Base-by-base conservation (phyloP, 108 stramenopile species). In the Nitzschia palea region DNA sequence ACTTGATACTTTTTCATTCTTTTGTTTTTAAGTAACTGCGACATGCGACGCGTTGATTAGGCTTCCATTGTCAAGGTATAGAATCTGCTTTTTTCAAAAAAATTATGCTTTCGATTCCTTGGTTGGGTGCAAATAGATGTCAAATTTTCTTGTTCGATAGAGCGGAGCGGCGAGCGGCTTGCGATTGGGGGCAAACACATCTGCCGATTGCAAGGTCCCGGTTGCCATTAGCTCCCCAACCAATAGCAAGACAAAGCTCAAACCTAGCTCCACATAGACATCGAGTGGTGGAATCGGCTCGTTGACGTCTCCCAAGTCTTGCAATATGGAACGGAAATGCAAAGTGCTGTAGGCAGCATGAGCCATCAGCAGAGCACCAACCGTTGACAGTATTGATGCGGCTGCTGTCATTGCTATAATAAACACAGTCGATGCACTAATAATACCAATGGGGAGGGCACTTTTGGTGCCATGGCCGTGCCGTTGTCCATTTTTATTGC, bases 301-400 rank as follows among this genome's bases (percentile, higher is more conserved):
- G 4, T 55, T 0, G 17, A 43, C 58, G 20, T 61, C 45, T 1
- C 68, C 31, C 55, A 70, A 67, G 62, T 73, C 78, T 52, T 64
- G 68, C 18, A 83, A 52, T 12, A 83, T 51, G 26, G 60, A 47
- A 30, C 78, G 74, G 50, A 68, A 83, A 43, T 79, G 78, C 35
- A 79, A 44, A 35, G 78, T 79, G 61, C 78, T 79, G 60, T 79
- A 83, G 15, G 82, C 82, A n/a, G 82, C 64, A 43, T 83, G 82
- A 2, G 76, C 43, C 55, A 83, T 44, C 17, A 83, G 18, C 5
- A 73, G 4, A n/a, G 47, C 55, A 23, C 78, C 82, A 20, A 73
- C 4, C 6, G 40, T 30, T 30, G 63, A 57, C 55, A 73, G 18
- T 23, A 58, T 27, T 10, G 55, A 48, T n/a, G n/a, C n/a, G n/a